Base-by-base conservation (phyloP, 2,329 filamentous ascomycete species). In the Exophiala oligosperma region DNA sequence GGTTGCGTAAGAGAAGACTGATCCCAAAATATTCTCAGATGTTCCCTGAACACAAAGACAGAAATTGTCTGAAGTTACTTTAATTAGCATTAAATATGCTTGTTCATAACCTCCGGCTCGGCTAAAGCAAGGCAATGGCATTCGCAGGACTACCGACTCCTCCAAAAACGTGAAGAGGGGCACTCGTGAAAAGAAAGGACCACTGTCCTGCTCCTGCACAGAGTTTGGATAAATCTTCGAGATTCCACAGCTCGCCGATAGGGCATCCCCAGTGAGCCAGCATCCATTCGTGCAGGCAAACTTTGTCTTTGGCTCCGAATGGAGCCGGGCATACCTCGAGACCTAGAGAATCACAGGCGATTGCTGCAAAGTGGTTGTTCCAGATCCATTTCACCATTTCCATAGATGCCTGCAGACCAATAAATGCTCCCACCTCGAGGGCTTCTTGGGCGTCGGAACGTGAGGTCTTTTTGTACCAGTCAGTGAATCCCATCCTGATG, bases 141-240 rank as follows among this genome's bases (percentile, higher is more conserved):
- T 66, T 66, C 11, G 62, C 48, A 1, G 62, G 64, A 29, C 54
- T 61, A 11, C 54, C 62, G 17, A 66, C 60, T 8, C 62, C 64
- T 29, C 60, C 57, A 38, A 51, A 58, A 6, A 66, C 21, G 48
- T 64, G 35, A n/a, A 66, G 47, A 6, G 61, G 63, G 17, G 24
- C 35, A 8, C 75, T 79, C 21, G 48, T 64, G 35, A 23, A 66
- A 41, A 6, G 61, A 62, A n/a, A 82, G 0, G 64, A 68, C 70
- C 69, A 76, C 23, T 74, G 28, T n/a, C 67, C 3, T 62, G 61
- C 23, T 41, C 63, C 66, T 57, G 21, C 11, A 65, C 75, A 77
- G 50, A 71, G 64, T 54, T 67, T 60, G 11, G 70, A 63, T 48
- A 77, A 63, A 32, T 60, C 64, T 64, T 79, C 74, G 7, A 78